Evolutionary conservation across 306 rosid genomes (phyloP).

Genomic region (cucumber (Cucumis sativus)): Cucumber_9930_V3 NC_026655.2:23469001-23469500

Average conservation of each 20-base stretch:
- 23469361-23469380: slow-evolving; percentile 43
- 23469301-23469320: slow-evolving; percentile 27
- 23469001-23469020: too few species aligned
- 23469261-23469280: slow-evolving; percentile 41
- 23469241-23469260: slow-evolving; percentile 56
- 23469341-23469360: slow-evolving; percentile 45
- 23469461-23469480: slow-evolving; percentile 63
- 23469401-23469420: slow-evolving; percentile 31
- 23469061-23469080: too few species aligned
- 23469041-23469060: not conserved
- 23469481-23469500: slow-evolving; percentile 33
- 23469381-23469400: slow-evolving; percentile 22
- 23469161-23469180: slow-evolving; percentile 41
- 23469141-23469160: slow-evolving; percentile 13
- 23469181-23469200: slow-evolving; percentile 17
- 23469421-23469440: slow-evolving; percentile 17
- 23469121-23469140: slow-evolving; percentile 12
- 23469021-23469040: too few species aligned
- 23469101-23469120: slow-evolving; percentile 10
- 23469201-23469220: slow-evolving; percentile 40
- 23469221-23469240: slow-evolving; percentile 32
- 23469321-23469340: too few species aligned
- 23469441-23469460: slow-evolving; percentile 41
- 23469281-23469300: slow-evolving; percentile 14
- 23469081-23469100: too few species aligned